Percentiles rank a stretch among this genome's conserved stretches.
Conservation (phyloP, 2,329 filamentous ascomycete genomes). For the Boeremia exigua region DNA sequence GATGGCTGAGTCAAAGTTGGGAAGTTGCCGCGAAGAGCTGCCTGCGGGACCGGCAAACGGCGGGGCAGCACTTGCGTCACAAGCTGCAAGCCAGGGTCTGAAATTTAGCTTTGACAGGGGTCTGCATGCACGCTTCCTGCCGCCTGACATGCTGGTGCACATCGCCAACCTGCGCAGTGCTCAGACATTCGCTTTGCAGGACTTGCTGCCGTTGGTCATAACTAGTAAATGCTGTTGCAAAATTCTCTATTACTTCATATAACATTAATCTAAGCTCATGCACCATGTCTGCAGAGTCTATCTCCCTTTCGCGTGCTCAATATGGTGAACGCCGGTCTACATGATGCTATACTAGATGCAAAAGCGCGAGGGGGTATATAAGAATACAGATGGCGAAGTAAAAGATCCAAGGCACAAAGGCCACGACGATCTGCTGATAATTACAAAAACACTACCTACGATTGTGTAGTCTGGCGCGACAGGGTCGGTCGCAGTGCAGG, state of each 20-base stretch:
- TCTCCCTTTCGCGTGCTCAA: not conserved
- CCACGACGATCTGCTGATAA: not conserved
- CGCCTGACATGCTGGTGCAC: not conserved
- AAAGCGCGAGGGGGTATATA: constrained; percentile 17
- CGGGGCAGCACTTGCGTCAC: constrained; percentile 13
- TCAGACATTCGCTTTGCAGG: not conserved
- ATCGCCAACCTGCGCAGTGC: not conserved
- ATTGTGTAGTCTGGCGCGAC: constrained; percentile 14
- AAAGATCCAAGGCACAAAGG: not conserved
- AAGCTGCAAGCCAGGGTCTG: constrained; percentile 13
- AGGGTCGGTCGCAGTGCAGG: constrained; percentile 17
- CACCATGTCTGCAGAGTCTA: constrained; percentile 6
- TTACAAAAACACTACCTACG: not conserved
- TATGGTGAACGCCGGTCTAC: constrained; percentile 1
- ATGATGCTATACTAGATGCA: constrained; percentile 8
- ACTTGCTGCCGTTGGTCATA: not conserved
- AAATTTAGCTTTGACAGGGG: constrained; percentile 9
- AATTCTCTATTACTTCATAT: not conserved
- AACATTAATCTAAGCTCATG: constrained; percentile 17
- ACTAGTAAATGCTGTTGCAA: not conserved
- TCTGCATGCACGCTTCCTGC: not conserved
- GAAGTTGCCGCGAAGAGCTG: constrained; percentile 13
- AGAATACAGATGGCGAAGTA: constrained; percentile 14
- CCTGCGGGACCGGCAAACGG: constrained; percentile 13
- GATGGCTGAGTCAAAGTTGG: constrained; percentile 17